phyloP scores from a whole-genome alignment of 1,284 basidiomycete genomes.

The Marasmius oreades region DNA sequence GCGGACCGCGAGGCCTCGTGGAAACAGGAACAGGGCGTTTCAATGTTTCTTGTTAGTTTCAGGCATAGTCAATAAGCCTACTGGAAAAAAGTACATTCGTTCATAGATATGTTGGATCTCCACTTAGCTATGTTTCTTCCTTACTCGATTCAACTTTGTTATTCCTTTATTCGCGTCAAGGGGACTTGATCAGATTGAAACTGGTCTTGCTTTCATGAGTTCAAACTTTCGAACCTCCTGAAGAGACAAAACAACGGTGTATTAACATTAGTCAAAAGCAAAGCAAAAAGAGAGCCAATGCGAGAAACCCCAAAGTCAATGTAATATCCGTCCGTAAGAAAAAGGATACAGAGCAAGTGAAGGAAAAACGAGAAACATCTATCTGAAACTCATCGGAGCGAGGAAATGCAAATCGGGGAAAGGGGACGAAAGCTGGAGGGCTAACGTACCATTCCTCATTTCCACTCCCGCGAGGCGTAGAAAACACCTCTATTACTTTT shows the following conservation, averaged over 20 bases:
- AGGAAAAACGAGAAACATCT: neutral
- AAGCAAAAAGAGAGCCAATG: neutral
- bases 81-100: neutral
- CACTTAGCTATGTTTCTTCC: neutral
- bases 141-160: neutral
- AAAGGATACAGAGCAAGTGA: neutral
- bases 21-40: neutral
- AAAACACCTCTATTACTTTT: neutral
- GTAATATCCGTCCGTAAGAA: neutral
- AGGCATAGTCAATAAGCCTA: neutral
- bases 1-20: too few relatives aligned
- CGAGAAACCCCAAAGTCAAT: neutral
- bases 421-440: neutral
- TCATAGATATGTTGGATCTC: neutral
- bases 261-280: neutral
- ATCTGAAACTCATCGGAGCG: neutral
- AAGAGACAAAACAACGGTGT: neutral
- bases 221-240: neutral
- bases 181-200: neutral
- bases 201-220: neutral
- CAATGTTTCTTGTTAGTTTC: neutral
- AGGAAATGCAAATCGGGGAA: neutral
- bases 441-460: constrained; percentile 5
- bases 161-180: neutral
- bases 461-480: neutral